Conservation (phyloP, 345 rosid genomes). For the Trapa incisa region DNA sequence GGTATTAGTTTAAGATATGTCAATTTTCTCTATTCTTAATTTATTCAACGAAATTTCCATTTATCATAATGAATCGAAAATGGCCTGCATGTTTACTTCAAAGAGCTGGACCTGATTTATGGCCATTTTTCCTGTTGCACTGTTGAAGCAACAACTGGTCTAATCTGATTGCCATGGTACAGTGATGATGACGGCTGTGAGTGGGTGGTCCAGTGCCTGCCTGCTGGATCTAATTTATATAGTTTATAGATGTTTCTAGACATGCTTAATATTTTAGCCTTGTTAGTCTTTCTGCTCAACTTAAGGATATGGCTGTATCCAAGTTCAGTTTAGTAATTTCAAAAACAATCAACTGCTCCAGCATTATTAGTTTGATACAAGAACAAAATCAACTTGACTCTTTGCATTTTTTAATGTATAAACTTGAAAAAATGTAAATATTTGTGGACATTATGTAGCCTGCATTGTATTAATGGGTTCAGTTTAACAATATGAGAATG, state of each 20-base stretch:
- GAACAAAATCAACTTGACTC: not conserved
- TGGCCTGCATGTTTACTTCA: not conserved
- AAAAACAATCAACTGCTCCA: not conserved
- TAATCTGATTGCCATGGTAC: not conserved
- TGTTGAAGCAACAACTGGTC: not conserved
- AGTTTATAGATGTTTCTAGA: not conserved
- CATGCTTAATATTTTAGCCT: not conserved
- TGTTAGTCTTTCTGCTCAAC: not conserved
- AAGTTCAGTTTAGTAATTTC: not conserved
- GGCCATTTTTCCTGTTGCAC: not conserved
- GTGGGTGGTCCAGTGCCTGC: not conserved
- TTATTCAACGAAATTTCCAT: no score
- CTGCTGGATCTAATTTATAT: not conserved
- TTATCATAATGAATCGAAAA: no score
- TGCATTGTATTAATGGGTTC: not conserved
- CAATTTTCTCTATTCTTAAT: not conserved
- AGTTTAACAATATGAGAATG: not conserved
- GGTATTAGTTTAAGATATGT: not conserved
- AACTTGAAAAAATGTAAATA: not conserved
- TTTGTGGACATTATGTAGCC: not conserved
- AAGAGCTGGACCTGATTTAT: not conserved
- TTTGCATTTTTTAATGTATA: not conserved
- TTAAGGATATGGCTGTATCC: not conserved
- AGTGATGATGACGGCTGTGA: not conserved
- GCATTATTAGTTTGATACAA: not conserved